Conservation (phyloP, 169 alveolate species). For the Sarcocystis neurona region DNA sequence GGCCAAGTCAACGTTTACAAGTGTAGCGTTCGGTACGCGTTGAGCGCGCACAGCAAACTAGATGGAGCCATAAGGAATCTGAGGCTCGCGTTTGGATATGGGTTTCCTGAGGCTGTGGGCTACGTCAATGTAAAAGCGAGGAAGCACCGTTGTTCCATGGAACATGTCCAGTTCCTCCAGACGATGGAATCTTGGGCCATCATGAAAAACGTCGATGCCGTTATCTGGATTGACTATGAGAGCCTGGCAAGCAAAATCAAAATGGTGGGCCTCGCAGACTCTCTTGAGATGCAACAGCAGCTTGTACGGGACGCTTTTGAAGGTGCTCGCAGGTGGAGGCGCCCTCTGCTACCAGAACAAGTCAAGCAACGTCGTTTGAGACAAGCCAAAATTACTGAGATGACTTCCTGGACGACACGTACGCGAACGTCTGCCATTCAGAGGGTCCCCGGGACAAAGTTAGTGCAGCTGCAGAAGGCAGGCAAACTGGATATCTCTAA, state of each 20-base stretch:
- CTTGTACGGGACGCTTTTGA: conserved; percentile 27
- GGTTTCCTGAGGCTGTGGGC: conserved; percentile 20
- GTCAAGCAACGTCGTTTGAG: neutral
- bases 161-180: conserved; percentile 14
- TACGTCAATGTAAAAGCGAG: conserved; percentile 27
- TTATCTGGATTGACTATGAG: conserved; percentile 23
- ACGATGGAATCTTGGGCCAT: conserved; percentile 31
- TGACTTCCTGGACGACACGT: conserved; percentile 11
- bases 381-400: neutral
- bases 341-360: conserved; percentile 9
- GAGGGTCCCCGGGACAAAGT: too few species aligned
- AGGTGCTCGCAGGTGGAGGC: conserved; percentile 4
- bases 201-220: conserved; percentile 21
- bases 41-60: conserved; percentile 10
- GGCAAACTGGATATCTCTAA: too few species aligned
- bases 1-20: neutral
- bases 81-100: conserved; percentile 19
- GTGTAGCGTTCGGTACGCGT: conserved; percentile 24
- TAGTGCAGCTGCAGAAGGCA: too few species aligned
- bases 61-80: conserved; percentile 7
- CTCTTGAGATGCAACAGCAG: neutral
- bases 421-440: too few species aligned
- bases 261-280: neutral
- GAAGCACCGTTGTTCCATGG: conserved; percentile 17
- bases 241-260: conserved; percentile 6